A percentile compares a stretch with the other conserved stretches of the same genome.
Conservation (phyloP, 2,329 filamentous ascomycete species). For the Graphilbum sp. region DNA sequence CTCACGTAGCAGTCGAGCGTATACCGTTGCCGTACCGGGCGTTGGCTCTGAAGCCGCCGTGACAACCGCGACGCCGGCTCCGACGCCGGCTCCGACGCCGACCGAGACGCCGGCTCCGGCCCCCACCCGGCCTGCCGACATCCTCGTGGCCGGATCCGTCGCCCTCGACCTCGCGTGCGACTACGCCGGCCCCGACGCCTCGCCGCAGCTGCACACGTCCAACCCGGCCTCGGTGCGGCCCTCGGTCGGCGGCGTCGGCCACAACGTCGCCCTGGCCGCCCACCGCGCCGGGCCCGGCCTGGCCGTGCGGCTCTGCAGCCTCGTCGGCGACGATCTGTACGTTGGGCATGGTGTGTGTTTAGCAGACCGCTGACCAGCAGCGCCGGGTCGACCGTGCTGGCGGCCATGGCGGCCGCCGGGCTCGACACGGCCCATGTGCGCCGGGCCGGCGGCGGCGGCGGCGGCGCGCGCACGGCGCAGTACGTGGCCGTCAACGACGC, state of each 20-base stretch:
- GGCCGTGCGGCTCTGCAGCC: constrained; percentile 59
- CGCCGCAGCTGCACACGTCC: constrained; percentile 55
- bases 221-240: constrained; percentile 72
- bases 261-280: constrained; percentile 78
- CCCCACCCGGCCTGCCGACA: constrained; percentile 36
- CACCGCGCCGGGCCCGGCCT: constrained; percentile 45
- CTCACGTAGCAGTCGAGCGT: too few species aligned
- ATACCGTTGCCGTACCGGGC: too few species aligned
- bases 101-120: not conserved
- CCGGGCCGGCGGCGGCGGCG: constrained; percentile 19
- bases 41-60: not conserved
- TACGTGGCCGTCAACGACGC: constrained; percentile 82
- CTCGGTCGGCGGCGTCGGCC: constrained; percentile 77
- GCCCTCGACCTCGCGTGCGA: constrained; percentile 82
- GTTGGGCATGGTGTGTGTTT: constrained; percentile 13
- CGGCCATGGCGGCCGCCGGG: constrained; percentile 45
- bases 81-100: too few species aligned
- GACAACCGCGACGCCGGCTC: too few species aligned
- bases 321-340: constrained; percentile 63
- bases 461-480: constrained; percentile 58
- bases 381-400: constrained; percentile 57
- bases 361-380: constrained; percentile 16
- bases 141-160: constrained; percentile 83
- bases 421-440: constrained; percentile 50
- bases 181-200: constrained; percentile 27